A percentile compares a stretch with the other conserved stretches of the same genome.
These are phyloP conservation scores for Letharia columbiana DNA, from an alignment of 495 filamentous ascomycete species.

Conservation along the genomic window DNA sequence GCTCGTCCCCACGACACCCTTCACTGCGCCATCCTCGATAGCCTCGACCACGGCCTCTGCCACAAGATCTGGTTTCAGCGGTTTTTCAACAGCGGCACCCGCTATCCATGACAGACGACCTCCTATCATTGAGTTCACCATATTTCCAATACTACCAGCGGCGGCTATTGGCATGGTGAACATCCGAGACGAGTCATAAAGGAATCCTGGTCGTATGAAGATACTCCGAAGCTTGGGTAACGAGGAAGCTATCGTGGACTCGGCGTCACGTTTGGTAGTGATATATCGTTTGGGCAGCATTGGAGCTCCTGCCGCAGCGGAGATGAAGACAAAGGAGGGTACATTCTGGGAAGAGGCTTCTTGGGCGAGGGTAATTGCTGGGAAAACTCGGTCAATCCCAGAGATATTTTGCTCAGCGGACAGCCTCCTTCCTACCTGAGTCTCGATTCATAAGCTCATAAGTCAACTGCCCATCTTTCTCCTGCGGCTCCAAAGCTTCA, in stretches of 20 bases:
- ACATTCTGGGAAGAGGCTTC: conserved; percentile 59
- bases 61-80: conserved; percentile 75
- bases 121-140: conserved; percentile 65
- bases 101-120: conserved; percentile 62
- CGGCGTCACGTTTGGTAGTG: conserved; percentile 83
- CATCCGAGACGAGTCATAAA: conserved; percentile 75
- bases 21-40: conserved; percentile 57
- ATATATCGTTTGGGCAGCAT: conserved; percentile 81
- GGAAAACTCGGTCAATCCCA: conserved; percentile 8
- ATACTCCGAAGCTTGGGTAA: conserved; percentile 69
- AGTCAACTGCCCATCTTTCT: conserved; percentile 67
- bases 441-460: conserved; percentile 99
- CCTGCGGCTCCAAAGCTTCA: conserved; percentile 52
- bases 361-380: conserved; percentile 69
- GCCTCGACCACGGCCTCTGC: conserved; percentile 78
- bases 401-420: not conserved
- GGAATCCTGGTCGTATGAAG: conserved; percentile 76
- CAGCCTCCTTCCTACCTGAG: conserved; percentile 40
- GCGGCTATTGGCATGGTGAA: conserved; percentile 81
- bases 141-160: conserved; percentile 54
- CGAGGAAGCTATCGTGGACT: conserved; percentile 60
- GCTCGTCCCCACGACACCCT: conserved; percentile 58
- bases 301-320: conserved; percentile 76
- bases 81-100: conserved; percentile 76
- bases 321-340: conserved; percentile 72